Base-by-base conservation (phyloP, 208 protist genomes). In the Leishmania major region DNA sequence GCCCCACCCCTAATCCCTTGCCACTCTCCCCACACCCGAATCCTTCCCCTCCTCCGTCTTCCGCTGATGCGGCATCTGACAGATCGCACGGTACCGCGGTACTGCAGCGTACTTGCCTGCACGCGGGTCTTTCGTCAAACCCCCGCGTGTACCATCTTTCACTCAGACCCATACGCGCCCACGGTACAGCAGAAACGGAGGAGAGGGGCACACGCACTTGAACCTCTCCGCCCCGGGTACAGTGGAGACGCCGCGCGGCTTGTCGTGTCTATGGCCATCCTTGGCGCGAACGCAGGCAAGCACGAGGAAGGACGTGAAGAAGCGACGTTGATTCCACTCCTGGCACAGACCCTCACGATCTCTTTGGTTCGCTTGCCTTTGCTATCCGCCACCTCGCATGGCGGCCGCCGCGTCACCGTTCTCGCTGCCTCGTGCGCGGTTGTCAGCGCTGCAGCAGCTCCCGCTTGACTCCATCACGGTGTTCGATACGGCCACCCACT, bases 401-500 rank as follows among this genome's bases (percentile, higher is more conserved):
- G 37, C 74, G 64, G 43, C 53, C 7, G 28, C 45, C 25, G 55
- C 43, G 62, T 64, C 77, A 3, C 7, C 66, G 37, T n/a, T 72
- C 8, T 25, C 72, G 66, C 78, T 73, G 66, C 84, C 84, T 28
- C 84, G 75, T 3, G 79, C 79, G 37, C 69, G 75, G 59, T 37
- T 84, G 35, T 73, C 79, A 8, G 66, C 35, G 35, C 40, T 81
- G 60, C 72, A 78, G 71, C 77, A 85, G 43, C 60, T 79, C 15
- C 73, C 88, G 17, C 73, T 94, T 22, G 89, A 95, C 35, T 75
- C 71, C 60, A 88, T 96, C 49, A 75, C 79, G 40, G 85, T 88
- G 40, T 94, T 88, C 83, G 87, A 95, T 72, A 92, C 86, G 0
- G 82, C 89, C 15, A 88, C 87, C 22, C 85, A 89, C 62, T 91